These are phyloP conservation scores for Glomus cerebriforme DNA, from an alignment of 192 early-diverging fungal genomes.

Conservation along the genomic window DNA sequence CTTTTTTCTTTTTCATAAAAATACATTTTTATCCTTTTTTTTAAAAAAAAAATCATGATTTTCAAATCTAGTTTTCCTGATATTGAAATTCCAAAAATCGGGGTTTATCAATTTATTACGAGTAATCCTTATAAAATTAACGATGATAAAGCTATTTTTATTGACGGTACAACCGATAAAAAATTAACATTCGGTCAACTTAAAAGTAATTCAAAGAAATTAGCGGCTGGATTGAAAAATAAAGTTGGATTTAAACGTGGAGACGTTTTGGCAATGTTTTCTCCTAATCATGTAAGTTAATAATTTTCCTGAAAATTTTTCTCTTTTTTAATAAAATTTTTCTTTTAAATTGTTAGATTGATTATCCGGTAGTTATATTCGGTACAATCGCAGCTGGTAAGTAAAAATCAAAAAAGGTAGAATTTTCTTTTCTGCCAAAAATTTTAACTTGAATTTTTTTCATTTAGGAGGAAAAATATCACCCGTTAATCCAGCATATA, in stretches of 20 bases:
- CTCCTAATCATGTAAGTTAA: conserved; percentile 70
- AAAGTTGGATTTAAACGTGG: conserved; percentile 62
- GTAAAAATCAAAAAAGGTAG: conserved; percentile 10
- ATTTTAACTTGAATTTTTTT: conserved; percentile 24
- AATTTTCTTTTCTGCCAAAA: not conserved
- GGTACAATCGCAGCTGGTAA: conserved; percentile 45
- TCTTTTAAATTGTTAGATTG: conserved; percentile 23
- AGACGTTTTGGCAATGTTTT: conserved; percentile 69
- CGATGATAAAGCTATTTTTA: conserved; percentile 44
- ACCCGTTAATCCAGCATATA: conserved; percentile 83
- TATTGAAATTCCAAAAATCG: conserved; percentile 47
- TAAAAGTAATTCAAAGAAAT: conserved; percentile 35
- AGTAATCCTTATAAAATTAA: conserved; percentile 41
- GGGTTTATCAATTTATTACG: conserved; percentile 45
- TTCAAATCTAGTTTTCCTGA: conserved; percentile 40
- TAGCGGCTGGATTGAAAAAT: conserved; percentile 54
- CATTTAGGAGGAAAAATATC: conserved; percentile 65
- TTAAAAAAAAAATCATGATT: conserved; percentile 36
- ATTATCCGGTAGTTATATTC: conserved; percentile 38
- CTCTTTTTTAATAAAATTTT: not conserved
- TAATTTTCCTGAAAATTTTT: too few species aligned
- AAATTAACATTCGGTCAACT: conserved; percentile 47
- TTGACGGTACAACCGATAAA: too few species aligned
- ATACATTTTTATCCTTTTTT: not conserved
- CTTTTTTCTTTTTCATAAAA: too few species aligned